Evolutionary conservation across 768 basidiomycete genomes (phyloP).

Genomic region (Candolleomyces efflorescens): DNA sequence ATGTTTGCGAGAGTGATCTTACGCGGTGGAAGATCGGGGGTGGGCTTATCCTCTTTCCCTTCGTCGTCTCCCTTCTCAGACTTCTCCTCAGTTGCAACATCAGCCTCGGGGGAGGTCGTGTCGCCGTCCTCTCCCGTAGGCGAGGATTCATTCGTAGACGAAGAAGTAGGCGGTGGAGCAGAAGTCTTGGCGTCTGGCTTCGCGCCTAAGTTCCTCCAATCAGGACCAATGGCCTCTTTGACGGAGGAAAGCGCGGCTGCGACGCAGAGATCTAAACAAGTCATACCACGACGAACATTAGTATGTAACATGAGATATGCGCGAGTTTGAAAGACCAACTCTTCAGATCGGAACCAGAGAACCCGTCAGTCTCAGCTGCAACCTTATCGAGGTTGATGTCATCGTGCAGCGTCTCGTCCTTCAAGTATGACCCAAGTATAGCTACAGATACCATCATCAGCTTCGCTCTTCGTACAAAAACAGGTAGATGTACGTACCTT

Average conservation of each 20-base stretch:
- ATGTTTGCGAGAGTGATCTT: neutral
- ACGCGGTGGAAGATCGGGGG: neutral
- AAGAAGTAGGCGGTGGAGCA: neutral
- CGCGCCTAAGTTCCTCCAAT: neutral
- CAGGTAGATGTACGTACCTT: constrained; percentile 1
- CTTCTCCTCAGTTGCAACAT: neutral
- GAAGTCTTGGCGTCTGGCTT: neutral
- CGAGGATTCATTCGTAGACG: neutral
- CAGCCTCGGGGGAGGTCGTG: neutral
- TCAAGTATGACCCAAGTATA: neutral
- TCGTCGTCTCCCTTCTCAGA: neutral
- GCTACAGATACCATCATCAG: neutral
- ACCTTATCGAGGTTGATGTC: constrained; percentile 6
- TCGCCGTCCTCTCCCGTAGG: neutral
- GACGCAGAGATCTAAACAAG: constrained; percentile 3
- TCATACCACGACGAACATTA: neutral
- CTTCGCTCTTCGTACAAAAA: neutral
- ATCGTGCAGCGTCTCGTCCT: constrained; percentile 8
- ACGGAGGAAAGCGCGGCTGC: constrained; percentile 6
- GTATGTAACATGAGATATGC: neutral
- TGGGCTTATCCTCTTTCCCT: neutral
- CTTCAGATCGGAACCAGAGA: constrained; percentile 14
- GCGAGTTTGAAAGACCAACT: neutral
- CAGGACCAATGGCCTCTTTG: constrained; percentile 3
- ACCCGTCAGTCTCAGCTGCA: constrained; percentile 1